These are phyloP conservation scores for Diaporthe capsici DNA, from an alignment of 2,329 filamentous ascomycete species.

Conservation along the genomic window DNA sequence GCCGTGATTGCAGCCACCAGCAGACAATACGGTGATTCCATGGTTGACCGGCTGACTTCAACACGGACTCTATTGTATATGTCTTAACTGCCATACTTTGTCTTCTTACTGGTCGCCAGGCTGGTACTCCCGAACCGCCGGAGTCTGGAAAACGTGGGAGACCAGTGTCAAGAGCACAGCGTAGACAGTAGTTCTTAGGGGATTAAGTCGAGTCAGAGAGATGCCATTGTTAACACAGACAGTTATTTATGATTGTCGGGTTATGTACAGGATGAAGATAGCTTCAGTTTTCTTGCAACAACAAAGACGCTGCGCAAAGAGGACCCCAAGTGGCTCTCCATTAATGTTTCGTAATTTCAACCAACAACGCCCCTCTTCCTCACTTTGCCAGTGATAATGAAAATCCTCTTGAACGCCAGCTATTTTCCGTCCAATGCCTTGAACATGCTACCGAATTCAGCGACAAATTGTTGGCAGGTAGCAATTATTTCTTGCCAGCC, in stretches of 20 bases:
- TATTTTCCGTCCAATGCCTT: neutral
- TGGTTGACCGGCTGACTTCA: neutral
- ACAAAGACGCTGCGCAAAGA: neutral
- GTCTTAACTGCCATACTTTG: too few species aligned
- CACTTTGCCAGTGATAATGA: conserved; percentile 4
- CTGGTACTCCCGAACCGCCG: too few species aligned
- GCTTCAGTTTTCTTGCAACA: neutral
- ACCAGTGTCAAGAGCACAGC: neutral
- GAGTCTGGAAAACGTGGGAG: neutral
- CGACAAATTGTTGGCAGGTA: conserved; percentile 27
- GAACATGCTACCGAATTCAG: neutral
- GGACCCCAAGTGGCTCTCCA: neutral
- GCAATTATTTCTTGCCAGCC: conserved; percentile 43
- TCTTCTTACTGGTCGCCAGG: too few species aligned
- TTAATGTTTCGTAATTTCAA: neutral
- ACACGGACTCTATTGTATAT: neutral
- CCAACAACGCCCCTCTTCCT: conserved; percentile 20
- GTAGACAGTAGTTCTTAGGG: too few species aligned
- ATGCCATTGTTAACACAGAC: neutral
- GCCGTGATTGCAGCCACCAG: neutral
- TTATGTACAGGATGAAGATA: neutral
- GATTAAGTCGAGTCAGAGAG: neutral
- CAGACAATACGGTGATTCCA: neutral
- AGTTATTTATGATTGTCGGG: neutral
- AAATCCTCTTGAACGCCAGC: neutral